Evolutionary conservation across 306 rosid species (phyloP), one percentile per base, ranked within the genome.

Genomic region (Mucuna pruriens): DNA sequence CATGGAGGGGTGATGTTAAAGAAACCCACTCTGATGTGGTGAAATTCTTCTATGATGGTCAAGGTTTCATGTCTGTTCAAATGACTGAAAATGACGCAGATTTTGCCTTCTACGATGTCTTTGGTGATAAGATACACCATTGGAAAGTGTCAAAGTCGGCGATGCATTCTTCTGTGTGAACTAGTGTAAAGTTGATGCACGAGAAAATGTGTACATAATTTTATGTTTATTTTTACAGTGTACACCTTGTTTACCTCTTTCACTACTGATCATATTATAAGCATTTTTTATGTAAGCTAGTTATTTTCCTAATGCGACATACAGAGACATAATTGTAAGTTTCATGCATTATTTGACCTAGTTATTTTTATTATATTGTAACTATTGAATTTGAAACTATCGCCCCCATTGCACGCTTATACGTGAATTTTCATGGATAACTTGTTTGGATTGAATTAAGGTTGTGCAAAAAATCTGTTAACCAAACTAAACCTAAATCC

Each of bases 1-100:
- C 85, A 76, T 86, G 89, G 89, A 80, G 85, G 26, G 89, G 87
- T 34, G 87, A 86, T 78, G 1, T 83, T 34, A 80, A 83, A 65
- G 81, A 26, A 12, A 61, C 1, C 0, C 13, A 66, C 49, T 1
- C 25, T 20, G 85, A 58, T 49, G 7, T 13, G 22, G 84, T 86
- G 39, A 83, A 78, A 25, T 86, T 70, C 79, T 76, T 86, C 34
- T 80, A 83, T 16, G 89, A 86, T 71, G 89, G 87, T 29, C 85
- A 86, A 69, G 89, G 89, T 65, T 83, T 86, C 78, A 83, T 86
- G 89, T 80, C 87, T 12, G 81, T 61, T 25, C 74, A 76, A 45
- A 74, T 83, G 4, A 86, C 77, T 25, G 46, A 33, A 11, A 70
- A 19, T 10, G 8, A 70, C 0, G 15, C 71, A n/a, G 7, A 7